These are phyloP conservation scores for Sporothrix dimorphospora DNA, from an alignment of 2,329 filamentous ascomycete species.

Conservation along the genomic window DNA sequence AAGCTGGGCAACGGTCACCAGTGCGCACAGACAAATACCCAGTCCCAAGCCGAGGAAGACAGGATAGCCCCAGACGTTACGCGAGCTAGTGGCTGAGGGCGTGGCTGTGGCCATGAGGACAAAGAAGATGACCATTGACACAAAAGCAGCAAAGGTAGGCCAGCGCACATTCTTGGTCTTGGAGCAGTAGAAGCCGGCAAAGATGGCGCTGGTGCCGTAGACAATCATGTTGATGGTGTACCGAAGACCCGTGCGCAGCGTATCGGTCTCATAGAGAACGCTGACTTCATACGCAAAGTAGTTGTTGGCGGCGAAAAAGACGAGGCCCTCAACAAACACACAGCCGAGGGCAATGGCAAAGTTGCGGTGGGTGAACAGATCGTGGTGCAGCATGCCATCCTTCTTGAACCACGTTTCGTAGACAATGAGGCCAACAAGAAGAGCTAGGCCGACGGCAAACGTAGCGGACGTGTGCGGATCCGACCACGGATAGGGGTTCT, in stretches of 20 bases:
- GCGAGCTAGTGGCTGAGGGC: conserved; percentile 32
- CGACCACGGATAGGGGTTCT: conserved; percentile 46
- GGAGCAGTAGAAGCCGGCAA: conserved; percentile 42
- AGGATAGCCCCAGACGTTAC: conserved; percentile 44
- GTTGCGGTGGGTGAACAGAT: conserved; percentile 44
- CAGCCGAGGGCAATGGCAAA: conserved; percentile 44
- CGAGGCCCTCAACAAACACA: conserved; percentile 45
- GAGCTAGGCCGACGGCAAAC: conserved; percentile 42
- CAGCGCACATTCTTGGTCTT: conserved; percentile 38
- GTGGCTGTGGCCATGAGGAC: conserved; percentile 37
- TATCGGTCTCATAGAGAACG: conserved; percentile 43
- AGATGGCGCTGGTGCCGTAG: conserved; percentile 38
- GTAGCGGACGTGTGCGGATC: conserved; percentile 43
- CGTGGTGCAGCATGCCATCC: conserved; percentile 49
- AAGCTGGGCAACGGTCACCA: conserved; percentile 40
- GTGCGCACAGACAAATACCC: conserved; percentile 33
- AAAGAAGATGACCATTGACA: conserved; percentile 39
- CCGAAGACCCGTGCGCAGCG: conserved; percentile 40
- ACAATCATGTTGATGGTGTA: conserved; percentile 43
- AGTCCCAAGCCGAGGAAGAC: conserved; percentile 26
- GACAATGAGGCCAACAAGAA: conserved; percentile 37
- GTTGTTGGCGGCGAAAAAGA: conserved; percentile 48
- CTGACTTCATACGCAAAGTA: conserved; percentile 48
- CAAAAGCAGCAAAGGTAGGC: conserved; percentile 38
- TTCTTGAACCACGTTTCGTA: conserved; percentile 44